Evolutionary conservation across 129 eudicot genomes (phyloP).

Genomic region (Ambrosia trifida): DNA sequence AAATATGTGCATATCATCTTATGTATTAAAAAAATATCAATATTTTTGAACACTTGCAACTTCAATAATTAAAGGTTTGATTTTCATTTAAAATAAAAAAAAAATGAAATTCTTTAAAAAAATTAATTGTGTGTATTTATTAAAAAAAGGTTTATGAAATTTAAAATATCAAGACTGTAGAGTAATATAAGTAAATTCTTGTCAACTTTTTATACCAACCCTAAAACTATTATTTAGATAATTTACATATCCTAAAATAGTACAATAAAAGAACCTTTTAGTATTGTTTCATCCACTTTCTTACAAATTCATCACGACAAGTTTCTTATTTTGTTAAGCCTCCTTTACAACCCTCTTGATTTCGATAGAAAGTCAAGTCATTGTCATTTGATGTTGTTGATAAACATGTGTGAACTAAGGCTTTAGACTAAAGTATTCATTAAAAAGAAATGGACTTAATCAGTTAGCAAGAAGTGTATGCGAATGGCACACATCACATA

Average conservation of each 20-base stretch:
- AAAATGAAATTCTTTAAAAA: no score
- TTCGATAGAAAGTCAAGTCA: constrained; percentile 13
- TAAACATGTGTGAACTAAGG: constrained; percentile 9
- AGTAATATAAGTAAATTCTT: no score
- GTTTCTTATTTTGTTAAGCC: not conserved
- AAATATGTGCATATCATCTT: no score
- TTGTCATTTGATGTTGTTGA: constrained; percentile 14
- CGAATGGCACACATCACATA: constrained; percentile 4
- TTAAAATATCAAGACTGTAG: no score
- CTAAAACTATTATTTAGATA: not conserved
- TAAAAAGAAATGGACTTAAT: constrained; percentile 2
- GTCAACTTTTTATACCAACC: no score
- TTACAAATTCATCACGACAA: constrained; percentile 8
- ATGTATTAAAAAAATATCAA: no score
- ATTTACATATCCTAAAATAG: not conserved
- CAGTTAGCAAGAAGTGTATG: not conserved
- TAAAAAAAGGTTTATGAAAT: no score
- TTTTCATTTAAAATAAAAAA: not conserved
- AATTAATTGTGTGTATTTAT: no score
- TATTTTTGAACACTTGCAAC: no score
- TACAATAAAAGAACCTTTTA: not conserved
- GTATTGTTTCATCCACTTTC: not conserved
- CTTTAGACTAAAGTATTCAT: not conserved
- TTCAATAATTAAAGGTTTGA: no score
- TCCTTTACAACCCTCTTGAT: constrained; percentile 15